phyloP scores from a whole-genome alignment of 331 rosid genomes.

The Telfairia occidentalis region DNA sequence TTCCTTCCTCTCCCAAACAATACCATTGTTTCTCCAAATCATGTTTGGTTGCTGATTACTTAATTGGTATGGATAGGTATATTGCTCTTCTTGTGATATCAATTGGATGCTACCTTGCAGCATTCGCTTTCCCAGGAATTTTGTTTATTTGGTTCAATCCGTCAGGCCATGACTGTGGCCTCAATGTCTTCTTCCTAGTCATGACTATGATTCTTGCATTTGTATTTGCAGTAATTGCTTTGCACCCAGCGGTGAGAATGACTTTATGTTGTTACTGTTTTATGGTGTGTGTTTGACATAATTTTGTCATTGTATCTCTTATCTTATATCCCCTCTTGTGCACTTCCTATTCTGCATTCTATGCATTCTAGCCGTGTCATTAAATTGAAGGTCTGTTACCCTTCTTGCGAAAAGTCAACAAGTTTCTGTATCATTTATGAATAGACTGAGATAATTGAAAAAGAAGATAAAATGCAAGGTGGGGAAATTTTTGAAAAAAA shows the following conservation, averaged over 20 bases:
- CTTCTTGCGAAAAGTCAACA: not conserved
- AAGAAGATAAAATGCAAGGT: not conserved
- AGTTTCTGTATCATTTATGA: not conserved
- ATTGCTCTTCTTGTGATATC: slow-evolving; percentile 80
- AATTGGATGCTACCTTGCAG: slow-evolving; percentile 69
- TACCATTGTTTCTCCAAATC: not conserved
- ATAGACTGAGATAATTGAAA: not conserved
- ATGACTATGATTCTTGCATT: slow-evolving; percentile 85
- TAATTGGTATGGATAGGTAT: slow-evolving; percentile 46
- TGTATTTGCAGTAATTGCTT: slow-evolving; percentile 51
- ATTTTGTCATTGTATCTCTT: not conserved
- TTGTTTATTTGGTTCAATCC: slow-evolving; percentile 95
- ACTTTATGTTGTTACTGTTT: not conserved
- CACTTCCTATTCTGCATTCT: not conserved
- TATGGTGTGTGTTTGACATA: not conserved
- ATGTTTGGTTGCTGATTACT: slow-evolving; percentile 19
- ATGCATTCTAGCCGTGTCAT: not conserved
- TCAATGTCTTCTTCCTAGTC: slow-evolving; percentile 81
- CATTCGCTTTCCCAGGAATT: slow-evolving; percentile 59
- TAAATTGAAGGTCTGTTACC: not conserved
- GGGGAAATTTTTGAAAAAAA: not conserved
- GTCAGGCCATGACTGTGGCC: slow-evolving; percentile 81
- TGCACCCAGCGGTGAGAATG: slow-evolving; percentile 69
- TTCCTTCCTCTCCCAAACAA: not conserved
- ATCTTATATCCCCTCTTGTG: not conserved